phyloP scores from a whole-genome alignment of 148 eudicot species.

The Heliosperma pusillum region DNA sequence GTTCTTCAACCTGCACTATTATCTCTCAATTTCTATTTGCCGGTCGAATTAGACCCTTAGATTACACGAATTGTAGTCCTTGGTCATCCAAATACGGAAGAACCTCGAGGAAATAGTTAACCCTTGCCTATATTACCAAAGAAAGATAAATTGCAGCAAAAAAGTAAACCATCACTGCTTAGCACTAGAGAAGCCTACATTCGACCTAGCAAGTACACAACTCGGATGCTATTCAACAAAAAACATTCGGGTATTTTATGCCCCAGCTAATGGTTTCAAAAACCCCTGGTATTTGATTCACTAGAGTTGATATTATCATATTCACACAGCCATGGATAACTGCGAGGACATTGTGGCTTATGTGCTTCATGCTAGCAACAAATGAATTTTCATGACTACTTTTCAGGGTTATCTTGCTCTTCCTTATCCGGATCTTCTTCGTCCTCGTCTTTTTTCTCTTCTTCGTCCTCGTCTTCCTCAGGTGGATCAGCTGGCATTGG shows the following conservation, averaged over 20 bases:
- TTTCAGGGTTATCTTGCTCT: constrained; percentile 44
- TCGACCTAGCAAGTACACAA: constrained; percentile 1
- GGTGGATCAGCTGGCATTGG: constrained; percentile 90
- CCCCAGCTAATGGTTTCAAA: too few species aligned
- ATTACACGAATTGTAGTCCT: too few species aligned
- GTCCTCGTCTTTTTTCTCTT: constrained; percentile 53
- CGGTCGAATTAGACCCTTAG: too few species aligned
- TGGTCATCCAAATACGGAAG: too few species aligned
- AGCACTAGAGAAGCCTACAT: constrained; percentile 9
- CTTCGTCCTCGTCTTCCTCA: constrained; percentile 77
- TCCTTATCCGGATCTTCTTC: constrained; percentile 59
- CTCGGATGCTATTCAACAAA: constrained; percentile 7
- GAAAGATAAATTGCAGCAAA: neutral
- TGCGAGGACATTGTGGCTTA: too few species aligned
- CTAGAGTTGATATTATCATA: too few species aligned
- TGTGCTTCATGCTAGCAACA: neutral
- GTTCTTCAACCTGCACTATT: too few species aligned
- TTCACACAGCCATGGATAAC: too few species aligned
- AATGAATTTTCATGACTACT: neutral
- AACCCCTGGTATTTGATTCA: too few species aligned
- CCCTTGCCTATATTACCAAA: too few species aligned
- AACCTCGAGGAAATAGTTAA: too few species aligned
- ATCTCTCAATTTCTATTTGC: too few species aligned
- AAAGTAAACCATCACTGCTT: constrained; percentile 1
- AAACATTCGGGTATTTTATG: neutral